Base-by-base conservation (phyloP, 208 protist species). In the Lotmaria passim region DNA sequence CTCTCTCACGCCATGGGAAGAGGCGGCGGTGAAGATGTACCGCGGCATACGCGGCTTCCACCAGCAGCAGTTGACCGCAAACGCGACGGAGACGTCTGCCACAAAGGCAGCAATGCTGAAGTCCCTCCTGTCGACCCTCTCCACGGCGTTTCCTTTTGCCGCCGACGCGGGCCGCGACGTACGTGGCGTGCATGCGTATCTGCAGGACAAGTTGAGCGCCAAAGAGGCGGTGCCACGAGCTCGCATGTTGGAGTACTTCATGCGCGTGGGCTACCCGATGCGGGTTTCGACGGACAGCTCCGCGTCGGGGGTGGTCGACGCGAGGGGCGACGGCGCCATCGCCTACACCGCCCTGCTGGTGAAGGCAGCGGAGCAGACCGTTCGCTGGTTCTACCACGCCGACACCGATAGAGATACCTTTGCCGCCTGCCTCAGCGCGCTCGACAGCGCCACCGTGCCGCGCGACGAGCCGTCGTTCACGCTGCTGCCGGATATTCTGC, bases 211-310 rank as follows among this genome's bases (percentile, higher is more conserved):
- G 3, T 15, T 17, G 4, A 46, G 2, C 41, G 10, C 7, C 15
- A 6, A 5, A 10, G 14, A 3, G 15, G 3, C 3, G 7, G 10
- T 23, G 21, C 50, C 51, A 28, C 53, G 11, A 19, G 60, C 53
- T 14, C 17, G 62, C 7, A 7, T 69, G 24, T 44, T 75, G 26
- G 39, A 75, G 10, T 69, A 69, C 46, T 69, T 69, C 38, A 53
- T 75, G 28, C 58, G 8, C 5, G 39, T 75, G 14, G 69, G 69
- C 15, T 75, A 69, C 36, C 69, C 69, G 14, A 24, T 64, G 52
- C 69, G 41, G 11, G 10, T 39, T 31, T 3, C 34, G 8, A 10
- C 15, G 15, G n/a, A 17, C 12, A 19, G 26, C 8, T 23, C 38
- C 7, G 48, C 56, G 8, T 34, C 38, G 1, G 36, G 12, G 10